Conservation (phyloP, 306 rosid species). For the Vigna radiata region DNA sequence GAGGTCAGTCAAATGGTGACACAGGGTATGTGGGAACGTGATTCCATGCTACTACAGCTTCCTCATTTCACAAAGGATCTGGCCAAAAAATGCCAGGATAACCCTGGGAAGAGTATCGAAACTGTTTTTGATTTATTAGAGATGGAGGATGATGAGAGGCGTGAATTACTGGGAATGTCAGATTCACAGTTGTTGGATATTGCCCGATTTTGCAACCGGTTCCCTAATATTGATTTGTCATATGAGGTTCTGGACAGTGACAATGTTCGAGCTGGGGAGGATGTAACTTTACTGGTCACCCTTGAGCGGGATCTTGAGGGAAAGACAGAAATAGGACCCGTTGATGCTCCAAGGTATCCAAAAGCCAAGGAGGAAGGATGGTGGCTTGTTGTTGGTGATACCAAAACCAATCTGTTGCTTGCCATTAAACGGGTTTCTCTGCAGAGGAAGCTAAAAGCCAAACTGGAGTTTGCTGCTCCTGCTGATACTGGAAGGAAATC, state of each 20-base stretch:
- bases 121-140: constrained; percentile 87
- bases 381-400: constrained; percentile 96
- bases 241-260: constrained; percentile 74
- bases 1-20: constrained; percentile 98
- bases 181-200: constrained; percentile 76
- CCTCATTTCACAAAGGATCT: constrained; percentile 93
- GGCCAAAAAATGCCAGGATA: constrained; percentile 82
- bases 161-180: constrained; percentile 76
- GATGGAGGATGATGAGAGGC: constrained; percentile 91
- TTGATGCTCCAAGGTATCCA: constrained; percentile 80
- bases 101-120: constrained; percentile 72
- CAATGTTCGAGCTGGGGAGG: constrained; percentile 65
- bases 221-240: constrained; percentile 81
- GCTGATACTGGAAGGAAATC: constrained; percentile 75
- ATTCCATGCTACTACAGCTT: constrained; percentile 87
- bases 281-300: constrained; percentile 66
- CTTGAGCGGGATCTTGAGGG: constrained; percentile 87
- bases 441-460: constrained; percentile 75
- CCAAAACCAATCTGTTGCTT: constrained; percentile 70
- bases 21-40: constrained; percentile 95
- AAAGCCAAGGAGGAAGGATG: constrained; percentile 94
- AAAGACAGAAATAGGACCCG: constrained; percentile 70
- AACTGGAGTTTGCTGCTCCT: constrained; percentile 79
- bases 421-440: constrained; percentile 83
- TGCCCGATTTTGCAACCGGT: constrained; percentile 82